A percentile compares a stretch with the other conserved stretches of the same genome.
Conservation (phyloP, 2,329 filamentous ascomycete species). For the Neoscytalidium dimidiatum region DNA sequence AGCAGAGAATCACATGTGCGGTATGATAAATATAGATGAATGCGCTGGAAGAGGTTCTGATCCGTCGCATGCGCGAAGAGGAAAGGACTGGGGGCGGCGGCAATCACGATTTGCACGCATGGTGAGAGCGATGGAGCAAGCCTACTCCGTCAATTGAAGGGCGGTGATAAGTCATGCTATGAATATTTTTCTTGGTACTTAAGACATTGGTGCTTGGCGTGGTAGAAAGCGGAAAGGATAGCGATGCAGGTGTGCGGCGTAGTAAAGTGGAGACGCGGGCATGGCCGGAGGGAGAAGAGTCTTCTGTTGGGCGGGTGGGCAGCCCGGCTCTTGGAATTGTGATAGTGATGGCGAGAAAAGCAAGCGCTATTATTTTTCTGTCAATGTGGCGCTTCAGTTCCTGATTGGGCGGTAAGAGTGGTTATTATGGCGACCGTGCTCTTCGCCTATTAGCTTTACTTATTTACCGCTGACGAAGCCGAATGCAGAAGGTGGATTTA, state of each 20-base stretch:
- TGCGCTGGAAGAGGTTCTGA: background rate
- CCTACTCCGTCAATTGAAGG: background rate
- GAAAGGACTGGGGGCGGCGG: background rate
- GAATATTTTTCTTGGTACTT: background rate
- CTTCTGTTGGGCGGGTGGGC: background rate
- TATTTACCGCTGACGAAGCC: background rate
- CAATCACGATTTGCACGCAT: background rate
- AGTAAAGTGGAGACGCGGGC: constrained; percentile 3
- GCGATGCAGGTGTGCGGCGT: background rate
- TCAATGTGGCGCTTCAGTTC: background rate
- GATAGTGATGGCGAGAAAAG: background rate
- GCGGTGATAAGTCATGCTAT: background rate
- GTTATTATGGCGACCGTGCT: background rate
- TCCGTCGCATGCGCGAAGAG: background rate
- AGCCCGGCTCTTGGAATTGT: background rate
- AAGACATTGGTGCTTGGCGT: background rate
- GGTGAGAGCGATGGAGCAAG: background rate
- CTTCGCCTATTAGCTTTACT: constrained; percentile 8
- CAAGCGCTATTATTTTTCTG: background rate
- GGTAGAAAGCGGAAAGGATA: background rate
- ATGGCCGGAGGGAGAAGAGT: background rate
- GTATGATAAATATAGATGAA: too few species aligned
- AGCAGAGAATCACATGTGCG: too few species aligned
- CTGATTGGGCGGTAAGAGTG: background rate
- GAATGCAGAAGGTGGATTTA: constrained; percentile 1